These are phyloP conservation scores for Apophysomyces variabilis DNA, from an alignment of 371 early-diverging fungal genomes.

Conservation along the genomic window DNA sequence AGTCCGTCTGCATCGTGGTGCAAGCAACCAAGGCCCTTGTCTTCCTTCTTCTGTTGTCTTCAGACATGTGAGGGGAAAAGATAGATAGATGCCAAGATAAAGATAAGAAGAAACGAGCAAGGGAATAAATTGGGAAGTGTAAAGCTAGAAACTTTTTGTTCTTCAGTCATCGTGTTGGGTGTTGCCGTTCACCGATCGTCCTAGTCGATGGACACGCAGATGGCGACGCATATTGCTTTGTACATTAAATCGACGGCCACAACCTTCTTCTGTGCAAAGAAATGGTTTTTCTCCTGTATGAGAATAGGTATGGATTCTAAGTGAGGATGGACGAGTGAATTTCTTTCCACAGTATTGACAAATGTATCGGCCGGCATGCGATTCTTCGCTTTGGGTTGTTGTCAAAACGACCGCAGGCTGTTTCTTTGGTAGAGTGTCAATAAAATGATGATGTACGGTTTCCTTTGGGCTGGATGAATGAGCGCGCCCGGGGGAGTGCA, in stretches of 20 bases:
- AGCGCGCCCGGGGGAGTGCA: constrained; percentile 9
- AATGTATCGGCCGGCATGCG: constrained; percentile 53
- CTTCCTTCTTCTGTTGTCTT: too few relatives aligned
- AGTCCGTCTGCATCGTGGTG: too few relatives aligned
- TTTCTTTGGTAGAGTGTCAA: background rate
- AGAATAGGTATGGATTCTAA: constrained; percentile 59
- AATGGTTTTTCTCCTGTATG: constrained; percentile 36
- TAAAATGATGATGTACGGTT: constrained; percentile 4
- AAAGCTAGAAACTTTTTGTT: background rate
- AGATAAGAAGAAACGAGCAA: too few relatives aligned
- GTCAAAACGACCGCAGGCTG: background rate
- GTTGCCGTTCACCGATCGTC: constrained; percentile 14
- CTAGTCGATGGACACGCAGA: constrained; percentile 46
- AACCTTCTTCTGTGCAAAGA: constrained; percentile 55
- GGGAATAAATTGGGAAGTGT: too few relatives aligned
- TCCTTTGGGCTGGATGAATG: constrained; percentile 1
- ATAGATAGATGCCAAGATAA: too few relatives aligned
- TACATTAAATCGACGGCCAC: constrained; percentile 64
- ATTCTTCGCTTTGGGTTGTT: background rate
- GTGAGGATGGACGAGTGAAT: constrained; percentile 64
- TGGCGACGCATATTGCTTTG: constrained; percentile 69
- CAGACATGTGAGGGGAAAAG: too few relatives aligned
- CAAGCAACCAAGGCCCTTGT: too few relatives aligned
- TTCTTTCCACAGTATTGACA: constrained; percentile 61
- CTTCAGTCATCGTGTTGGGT: background rate